phyloP scores from a whole-genome alignment of 345 rosid genomes.

The Sisymbrium irio region DNA sequence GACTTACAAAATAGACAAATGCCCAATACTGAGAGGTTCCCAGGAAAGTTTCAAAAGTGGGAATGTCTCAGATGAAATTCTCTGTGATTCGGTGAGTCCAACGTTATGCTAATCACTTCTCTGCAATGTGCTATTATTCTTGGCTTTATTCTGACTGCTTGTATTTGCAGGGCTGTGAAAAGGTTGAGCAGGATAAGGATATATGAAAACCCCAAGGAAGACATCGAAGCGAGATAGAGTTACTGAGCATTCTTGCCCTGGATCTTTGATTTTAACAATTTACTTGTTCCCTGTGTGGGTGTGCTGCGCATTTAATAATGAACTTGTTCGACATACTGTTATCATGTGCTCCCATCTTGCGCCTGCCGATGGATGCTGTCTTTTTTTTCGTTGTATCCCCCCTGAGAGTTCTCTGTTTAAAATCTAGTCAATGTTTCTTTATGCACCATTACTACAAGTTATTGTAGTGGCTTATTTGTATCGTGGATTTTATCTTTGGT shows the following conservation, averaged over 20 bases:
- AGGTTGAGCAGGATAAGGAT: background rate
- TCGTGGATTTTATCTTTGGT: no score
- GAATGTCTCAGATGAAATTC: background rate
- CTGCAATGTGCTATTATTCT: no score
- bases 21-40: conserved; percentile 22
- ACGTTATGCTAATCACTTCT: background rate
- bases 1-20: background rate
- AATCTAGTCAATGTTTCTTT: background rate
- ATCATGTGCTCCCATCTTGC: background rate
- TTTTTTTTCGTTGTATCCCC: background rate
- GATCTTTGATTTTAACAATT: background rate
- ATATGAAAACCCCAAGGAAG: background rate
- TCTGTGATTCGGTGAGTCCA: background rate
- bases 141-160: no score
- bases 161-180: no score
- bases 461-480: no score
- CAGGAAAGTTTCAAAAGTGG: no score
- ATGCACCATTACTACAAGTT: background rate
- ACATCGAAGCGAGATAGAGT: background rate
- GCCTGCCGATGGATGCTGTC: background rate
- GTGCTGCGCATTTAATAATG: no score
- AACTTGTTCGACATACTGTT: no score
- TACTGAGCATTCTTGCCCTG: background rate
- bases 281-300: background rate
- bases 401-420: no score